Percentiles rank a stretch among this genome's conserved stretches.
phyloP scores from a whole-genome alignment of 306 rosid genomes.

The Pachyrhizus erosus region DNA sequence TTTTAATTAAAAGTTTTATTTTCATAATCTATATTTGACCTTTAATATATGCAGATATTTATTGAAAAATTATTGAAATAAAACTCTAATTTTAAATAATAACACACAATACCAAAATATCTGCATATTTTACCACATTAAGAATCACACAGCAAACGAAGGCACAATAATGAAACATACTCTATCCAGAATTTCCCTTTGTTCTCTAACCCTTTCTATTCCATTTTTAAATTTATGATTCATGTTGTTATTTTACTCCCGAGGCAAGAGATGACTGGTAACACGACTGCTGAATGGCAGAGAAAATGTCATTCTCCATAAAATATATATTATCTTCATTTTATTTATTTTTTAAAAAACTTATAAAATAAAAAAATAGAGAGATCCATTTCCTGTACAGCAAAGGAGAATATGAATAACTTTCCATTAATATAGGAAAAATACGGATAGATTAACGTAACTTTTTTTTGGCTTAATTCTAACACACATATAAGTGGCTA shows the following conservation, averaged over 20 bases:
- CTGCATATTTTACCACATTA: background rate
- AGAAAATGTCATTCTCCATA: no score
- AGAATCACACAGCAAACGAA: background rate
- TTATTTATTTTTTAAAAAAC: no score
- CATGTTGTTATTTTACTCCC: background rate
- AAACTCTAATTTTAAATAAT: background rate
- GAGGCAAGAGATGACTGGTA: background rate
- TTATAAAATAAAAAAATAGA: no score
- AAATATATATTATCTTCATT: no score
- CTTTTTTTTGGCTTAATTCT: background rate
- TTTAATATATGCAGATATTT: no score
- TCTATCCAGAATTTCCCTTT: background rate
- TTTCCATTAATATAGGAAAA: background rate
- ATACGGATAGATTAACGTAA: background rate
- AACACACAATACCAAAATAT: no score
- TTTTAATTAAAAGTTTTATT: no score
- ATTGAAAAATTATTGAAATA: no score
- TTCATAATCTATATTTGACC: no score
- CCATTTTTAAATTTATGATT: background rate
- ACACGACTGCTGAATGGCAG: no score
- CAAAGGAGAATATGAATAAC: background rate
- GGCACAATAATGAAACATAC: background rate
- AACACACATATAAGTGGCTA: background rate
- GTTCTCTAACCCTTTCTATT: background rate
- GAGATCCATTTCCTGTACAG: no score